Conservation (phyloP, 768 basidiomycete species). For the Trametes gibbosa region DNA sequence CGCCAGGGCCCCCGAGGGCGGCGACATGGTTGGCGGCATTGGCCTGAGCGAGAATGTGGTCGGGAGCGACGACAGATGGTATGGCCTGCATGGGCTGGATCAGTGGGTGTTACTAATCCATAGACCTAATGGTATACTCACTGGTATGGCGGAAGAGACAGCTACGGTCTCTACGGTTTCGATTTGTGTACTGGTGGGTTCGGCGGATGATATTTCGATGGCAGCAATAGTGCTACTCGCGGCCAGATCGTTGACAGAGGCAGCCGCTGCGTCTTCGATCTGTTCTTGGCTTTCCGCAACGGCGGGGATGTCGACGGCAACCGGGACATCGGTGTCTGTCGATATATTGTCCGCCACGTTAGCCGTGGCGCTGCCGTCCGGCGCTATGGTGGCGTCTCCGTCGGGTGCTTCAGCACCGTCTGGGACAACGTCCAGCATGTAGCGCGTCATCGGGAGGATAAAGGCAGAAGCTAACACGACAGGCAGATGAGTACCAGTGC, state of each 20-base stretch:
- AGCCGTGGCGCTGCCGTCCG: not conserved
- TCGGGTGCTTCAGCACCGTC: not conserved
- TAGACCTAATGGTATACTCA: not conserved
- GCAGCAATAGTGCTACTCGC: not conserved
- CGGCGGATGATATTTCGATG: not conserved
- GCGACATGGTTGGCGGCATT: not conserved
- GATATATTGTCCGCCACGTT: not conserved
- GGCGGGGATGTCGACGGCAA: not conserved
- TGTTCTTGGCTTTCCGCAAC: not conserved
- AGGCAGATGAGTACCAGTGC: not conserved
- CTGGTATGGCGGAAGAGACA: too few species aligned
- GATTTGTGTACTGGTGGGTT: too few species aligned
- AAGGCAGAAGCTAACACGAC: slow-evolving; percentile 4
- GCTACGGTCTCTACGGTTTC: not conserved
- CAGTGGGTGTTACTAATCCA: not conserved
- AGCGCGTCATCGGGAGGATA: slow-evolving; percentile 12
- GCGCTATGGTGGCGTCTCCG: not conserved
- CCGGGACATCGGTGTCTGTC: not conserved
- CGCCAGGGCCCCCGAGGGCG: not conserved
- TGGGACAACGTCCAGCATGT: slow-evolving; percentile 16
- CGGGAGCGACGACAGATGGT: not conserved
- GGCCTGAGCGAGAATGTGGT: not conserved
- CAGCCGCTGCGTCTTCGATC: not conserved
- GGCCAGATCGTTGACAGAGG: not conserved
- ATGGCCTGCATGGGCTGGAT: not conserved